phyloP scores from a whole-genome alignment of 2,329 filamentous ascomycete genomes.

The Cytospora mali region DNA sequence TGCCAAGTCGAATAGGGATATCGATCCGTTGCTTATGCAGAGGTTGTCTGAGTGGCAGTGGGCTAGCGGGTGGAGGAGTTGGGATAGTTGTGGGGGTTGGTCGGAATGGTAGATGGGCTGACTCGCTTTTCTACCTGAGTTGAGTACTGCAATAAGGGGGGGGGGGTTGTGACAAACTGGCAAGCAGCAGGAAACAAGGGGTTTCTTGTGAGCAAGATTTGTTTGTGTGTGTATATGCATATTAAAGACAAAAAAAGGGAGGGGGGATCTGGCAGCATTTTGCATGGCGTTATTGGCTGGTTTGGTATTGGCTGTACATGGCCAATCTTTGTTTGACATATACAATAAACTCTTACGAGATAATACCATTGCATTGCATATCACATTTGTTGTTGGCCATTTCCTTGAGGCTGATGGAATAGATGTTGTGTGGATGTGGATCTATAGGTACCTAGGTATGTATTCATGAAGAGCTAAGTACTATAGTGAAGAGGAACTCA shows the following conservation, averaged over 20 bases:
- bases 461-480: too few relatives aligned
- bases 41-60: slow-evolving; percentile 38
- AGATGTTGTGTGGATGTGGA: too few relatives aligned
- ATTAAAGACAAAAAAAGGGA: background rate
- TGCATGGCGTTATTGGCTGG: background rate
- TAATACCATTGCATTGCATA: background rate
- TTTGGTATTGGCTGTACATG: background rate
- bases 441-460: too few relatives aligned
- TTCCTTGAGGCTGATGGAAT: background rate
- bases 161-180: background rate
- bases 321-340: background rate
- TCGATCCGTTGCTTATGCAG: slow-evolving; percentile 35
- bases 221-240: background rate
- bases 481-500: too few relatives aligned
- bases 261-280: background rate
- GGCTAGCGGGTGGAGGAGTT: slow-evolving; percentile 31
- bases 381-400: background rate
- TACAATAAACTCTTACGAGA: background rate
- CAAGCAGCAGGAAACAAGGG: background rate
- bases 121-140: background rate
- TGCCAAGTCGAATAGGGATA: slow-evolving; percentile 37
- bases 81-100: slow-evolving; percentile 31
- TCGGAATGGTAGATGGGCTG: slow-evolving; percentile 19
- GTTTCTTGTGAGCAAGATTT: background rate
- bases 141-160: too few relatives aligned